Base-by-base conservation (phyloP, 352 stramenopile genomes). In the Phytophthora foliorum region DNA sequence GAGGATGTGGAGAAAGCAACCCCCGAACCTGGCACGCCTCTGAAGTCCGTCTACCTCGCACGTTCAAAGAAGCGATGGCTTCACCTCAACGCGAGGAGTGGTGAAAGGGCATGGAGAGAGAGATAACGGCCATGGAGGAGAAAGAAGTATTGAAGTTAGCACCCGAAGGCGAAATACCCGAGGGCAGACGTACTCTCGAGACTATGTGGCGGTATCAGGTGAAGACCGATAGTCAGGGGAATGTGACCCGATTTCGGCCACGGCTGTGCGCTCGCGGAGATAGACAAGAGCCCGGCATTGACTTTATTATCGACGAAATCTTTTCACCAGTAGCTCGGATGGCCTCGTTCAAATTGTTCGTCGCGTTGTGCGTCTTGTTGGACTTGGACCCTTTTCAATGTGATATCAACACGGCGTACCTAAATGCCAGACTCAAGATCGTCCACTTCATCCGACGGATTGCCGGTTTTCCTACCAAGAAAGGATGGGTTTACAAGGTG, bases 61-160 rank as follows among this genome's bases (percentile, higher is more conserved):
- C 25, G 9, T 53, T 36, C 13, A 57, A 51, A 31, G 6, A 56
- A 4, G 46, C 27, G 6, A 57, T 51, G 46, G 19, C 17, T 0
- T 52, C 36, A 7, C 34, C 25, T 16, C 48, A 57, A 11, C 24
- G 16, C n/a, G 44, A 55, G 17, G 39, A 60, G 17, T 55, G 59
- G 49, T 55, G 48, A 38, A 22, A 45, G 21, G 57, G 36, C 14
- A 67, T 67, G 59, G 50, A 60, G 29, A 16, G 25, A 45, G 39
- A 55, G 9, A 14, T 67, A 2, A 27, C 49, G 2, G 31, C 59
- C 0, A 60, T 67, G 38, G 38, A 67, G 17, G 59, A 51, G 5
- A 67, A 67, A 10, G 25, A 67, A 22, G 42, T 50, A 16, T 11
- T 50, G 21, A 14, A 44, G 21, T 14, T 34, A n/a, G n/a, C n/a